Base-by-base conservation (phyloP, 768 basidiomycete species). In the Gloeostereum incarnatum region DNA sequence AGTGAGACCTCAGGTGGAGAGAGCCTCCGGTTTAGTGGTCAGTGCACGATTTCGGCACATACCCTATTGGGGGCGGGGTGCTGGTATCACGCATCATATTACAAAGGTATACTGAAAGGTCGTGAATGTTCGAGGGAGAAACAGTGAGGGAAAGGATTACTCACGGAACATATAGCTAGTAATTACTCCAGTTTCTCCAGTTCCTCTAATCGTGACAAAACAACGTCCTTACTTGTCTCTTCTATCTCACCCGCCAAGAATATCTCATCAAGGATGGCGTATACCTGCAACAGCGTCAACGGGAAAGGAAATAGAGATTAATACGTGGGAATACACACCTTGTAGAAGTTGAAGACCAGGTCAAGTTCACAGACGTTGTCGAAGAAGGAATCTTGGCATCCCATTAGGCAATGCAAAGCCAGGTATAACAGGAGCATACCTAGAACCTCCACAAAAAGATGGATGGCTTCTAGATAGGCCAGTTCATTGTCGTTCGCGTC, bases 341-440 rank as follows among this genome's bases (percentile, higher is more conserved):
- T 98, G 63, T 98, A 96, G 57, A 98, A 99, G 59, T 97, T 97
- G 68, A 98, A 99, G 2, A 99, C 96, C 0, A 99, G 74, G 54
- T 98, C 96, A 21, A 97, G 68, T 58, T 97, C 93, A 63, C 96
- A 97, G 1, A 99, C 96, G 49, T 99, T 98, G 55, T 97, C 92
- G 52, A 99, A 99, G 69, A 98, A 99, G 0, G 92, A 80, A 56
- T 98, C 94, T 96, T 41, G 39, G 41, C 20, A 17, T 36, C 41
- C 8, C 16, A n/a, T 10, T 19, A 37, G 21, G 48, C 6, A 18
- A 31, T 10, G 33, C 32, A 20, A 48, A 36, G 31, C 32, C 25
- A 30, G 24, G 6, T 9, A 32, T 31, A 20, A 17, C 35, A 13
- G 39, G 21, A 25, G 56, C 84, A 35, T 40, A 94, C 94, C 94